These are phyloP conservation scores for Alloteropsis semialata DNA, from an alignment of 176 grass and related monocot genomes.

Conservation along the genomic window DNA sequence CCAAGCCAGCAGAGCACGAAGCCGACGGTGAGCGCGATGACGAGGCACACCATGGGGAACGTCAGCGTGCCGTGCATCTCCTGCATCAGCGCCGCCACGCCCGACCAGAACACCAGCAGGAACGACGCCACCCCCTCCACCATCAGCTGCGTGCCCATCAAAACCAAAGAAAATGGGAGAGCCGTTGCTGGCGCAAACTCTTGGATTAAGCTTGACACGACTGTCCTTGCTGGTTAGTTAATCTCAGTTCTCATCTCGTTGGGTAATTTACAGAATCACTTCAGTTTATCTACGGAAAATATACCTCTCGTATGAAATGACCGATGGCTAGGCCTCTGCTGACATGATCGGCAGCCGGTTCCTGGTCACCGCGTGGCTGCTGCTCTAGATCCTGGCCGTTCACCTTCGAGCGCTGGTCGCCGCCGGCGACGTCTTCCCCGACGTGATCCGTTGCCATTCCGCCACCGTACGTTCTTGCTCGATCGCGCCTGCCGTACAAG, in stretches of 20 bases:
- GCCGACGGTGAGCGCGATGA: constrained; percentile 37
- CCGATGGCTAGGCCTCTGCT: constrained; percentile 18
- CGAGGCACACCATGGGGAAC: constrained; percentile 42
- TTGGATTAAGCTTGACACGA: not conserved
- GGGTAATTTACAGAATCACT: not conserved
- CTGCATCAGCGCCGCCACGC: constrained; percentile 44
- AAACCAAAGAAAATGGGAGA: not conserved
- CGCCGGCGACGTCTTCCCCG: not conserved
- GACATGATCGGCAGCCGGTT: not conserved
- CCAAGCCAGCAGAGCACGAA: constrained; percentile 51
- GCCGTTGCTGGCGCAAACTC: not conserved
- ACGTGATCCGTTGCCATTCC: not conserved
- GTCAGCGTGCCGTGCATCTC: constrained; percentile 46
- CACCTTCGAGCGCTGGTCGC: not conserved
- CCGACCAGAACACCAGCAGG: constrained; percentile 47
- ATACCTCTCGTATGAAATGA: constrained; percentile 26
- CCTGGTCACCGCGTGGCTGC: not conserved
- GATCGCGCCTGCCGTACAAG: not conserved
- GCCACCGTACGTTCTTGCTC: too few species aligned
- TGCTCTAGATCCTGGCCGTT: not conserved
- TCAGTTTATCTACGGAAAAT: not conserved
- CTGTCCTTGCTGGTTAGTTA: rapidly evolving
- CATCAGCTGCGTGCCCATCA: not conserved
- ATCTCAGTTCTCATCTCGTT: not conserved
- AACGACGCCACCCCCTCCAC: constrained; percentile 38